Conservation (phyloP, 176 grass and related monocot species). For the Oryza longistaminata region DNA sequence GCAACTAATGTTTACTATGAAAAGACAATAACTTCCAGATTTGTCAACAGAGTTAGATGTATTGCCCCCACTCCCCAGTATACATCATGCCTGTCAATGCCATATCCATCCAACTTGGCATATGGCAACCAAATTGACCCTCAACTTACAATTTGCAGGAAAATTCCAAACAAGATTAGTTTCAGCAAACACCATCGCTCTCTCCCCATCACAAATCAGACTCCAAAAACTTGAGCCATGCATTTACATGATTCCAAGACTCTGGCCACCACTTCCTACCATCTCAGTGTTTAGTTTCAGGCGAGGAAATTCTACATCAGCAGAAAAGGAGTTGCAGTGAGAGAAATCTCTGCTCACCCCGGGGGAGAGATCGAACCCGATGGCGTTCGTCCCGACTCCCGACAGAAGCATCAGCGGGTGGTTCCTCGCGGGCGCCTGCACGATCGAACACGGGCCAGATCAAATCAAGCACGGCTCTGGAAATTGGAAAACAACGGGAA, state of each 20-base stretch:
- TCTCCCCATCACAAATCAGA: not conserved
- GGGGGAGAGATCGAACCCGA: constrained; percentile 87
- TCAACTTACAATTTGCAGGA: not conserved
- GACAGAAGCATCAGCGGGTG: constrained; percentile 87
- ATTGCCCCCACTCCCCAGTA: not conserved
- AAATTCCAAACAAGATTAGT: not conserved
- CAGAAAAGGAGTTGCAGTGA: not conserved
- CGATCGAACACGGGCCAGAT: not conserved
- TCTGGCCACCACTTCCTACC: not conserved
- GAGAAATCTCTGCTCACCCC: constrained; percentile 48
- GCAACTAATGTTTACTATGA: not conserved
- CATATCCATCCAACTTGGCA: not conserved
- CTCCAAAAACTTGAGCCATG: not conserved
- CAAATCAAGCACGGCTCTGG: constrained; percentile 16
- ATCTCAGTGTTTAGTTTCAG: not conserved
- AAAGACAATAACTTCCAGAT: not conserved
- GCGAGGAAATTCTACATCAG: not conserved
- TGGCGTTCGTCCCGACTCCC: constrained; percentile 80
- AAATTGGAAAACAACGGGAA: not conserved
- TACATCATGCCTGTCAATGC: not conserved
- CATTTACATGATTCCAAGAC: too few relatives aligned
- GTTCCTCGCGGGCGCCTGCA: constrained; percentile 68
- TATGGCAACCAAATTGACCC: not conserved
- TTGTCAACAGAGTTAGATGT: not conserved
- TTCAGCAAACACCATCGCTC: not conserved